These are phyloP conservation scores for Pneumocystis oryctolagi DNA, from an alignment of 1,139 yeast species.

Conservation along the genomic window DNA sequence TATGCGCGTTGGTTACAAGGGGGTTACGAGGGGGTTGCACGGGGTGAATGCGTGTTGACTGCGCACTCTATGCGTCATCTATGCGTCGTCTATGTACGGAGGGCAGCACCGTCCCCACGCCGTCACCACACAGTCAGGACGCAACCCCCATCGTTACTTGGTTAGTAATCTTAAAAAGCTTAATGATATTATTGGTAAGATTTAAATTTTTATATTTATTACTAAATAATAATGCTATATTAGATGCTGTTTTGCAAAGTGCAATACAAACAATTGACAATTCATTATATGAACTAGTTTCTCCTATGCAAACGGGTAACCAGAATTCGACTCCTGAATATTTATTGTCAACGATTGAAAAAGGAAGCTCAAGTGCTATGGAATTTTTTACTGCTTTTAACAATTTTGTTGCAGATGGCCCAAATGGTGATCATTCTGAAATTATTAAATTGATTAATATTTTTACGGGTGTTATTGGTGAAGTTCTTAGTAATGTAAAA, in stretches of 20 bases:
- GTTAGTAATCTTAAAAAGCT: constrained; percentile 38
- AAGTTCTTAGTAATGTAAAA: constrained; percentile 53
- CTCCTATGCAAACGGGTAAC: constrained; percentile 76
- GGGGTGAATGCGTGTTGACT: too few species aligned
- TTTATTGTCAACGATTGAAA: constrained; percentile 54
- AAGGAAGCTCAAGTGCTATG: constrained; percentile 56
- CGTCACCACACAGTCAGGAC: too few species aligned
- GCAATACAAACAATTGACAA: constrained; percentile 65
- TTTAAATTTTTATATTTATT: not conserved
- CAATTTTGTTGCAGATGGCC: constrained; percentile 64
- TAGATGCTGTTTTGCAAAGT: constrained; percentile 53
- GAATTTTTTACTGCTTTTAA: constrained; percentile 73
- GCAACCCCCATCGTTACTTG: constrained; percentile 38
- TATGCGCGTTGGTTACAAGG: too few species aligned
- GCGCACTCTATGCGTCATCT: too few species aligned
- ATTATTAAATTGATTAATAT: constrained; percentile 55
- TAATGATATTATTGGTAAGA: constrained; percentile 33
- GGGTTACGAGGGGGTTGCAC: too few species aligned
- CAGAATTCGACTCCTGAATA: constrained; percentile 63
- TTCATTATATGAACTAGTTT: constrained; percentile 52
- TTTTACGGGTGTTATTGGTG: constrained; percentile 50
- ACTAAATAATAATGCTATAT: not conserved
- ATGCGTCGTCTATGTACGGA: too few species aligned
- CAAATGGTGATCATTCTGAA: constrained; percentile 50
- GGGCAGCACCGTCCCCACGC: too few species aligned